Evolutionary conservation across 1,284 basidiomycete genomes (phyloP), one percentile per base, ranked within the genome.

Genomic region (Phaffia rhodozyma): DNA sequence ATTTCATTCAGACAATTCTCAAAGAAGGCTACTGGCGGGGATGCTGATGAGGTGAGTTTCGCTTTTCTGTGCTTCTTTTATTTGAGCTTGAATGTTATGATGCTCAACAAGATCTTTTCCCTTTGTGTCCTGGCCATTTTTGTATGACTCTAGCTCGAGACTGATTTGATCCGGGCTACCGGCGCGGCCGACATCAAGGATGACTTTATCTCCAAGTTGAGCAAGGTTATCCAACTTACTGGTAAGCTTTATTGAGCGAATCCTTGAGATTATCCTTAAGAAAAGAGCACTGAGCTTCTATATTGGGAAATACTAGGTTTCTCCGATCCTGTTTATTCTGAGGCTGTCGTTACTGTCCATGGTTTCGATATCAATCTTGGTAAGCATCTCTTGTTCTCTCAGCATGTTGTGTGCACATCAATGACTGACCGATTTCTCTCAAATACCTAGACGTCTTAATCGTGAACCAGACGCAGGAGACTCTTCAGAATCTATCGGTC

Each of bases 261-360:
- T 21, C 11, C n/a, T 18, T 6, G 16, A 43, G 27, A 58, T 53
- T 23, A 0, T 30, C 21, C 13, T 11, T 29, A 29, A 34, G 25
- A 56, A 6, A 48, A n/a, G 25, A 21, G 29, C 51, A 29, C 67
- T 38, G 59, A 68, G 5, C 58, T 49, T 66, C 32, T 23, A 60
- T 59, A 54, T 55, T 55, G 32, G 52, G 49, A 51, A 21, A 38
- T 21, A 56, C 11, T 67, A 87, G 91, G 93, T 38, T 98, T 98
- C 80, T 97, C 93, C 29, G 96, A 98, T 73, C 91, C 94, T 1
- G 91, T 98, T 66, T 98, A 98, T 71, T 93, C 94, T 5, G 96
- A 99, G 75, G 94, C 94, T 1, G 93, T 93, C 70, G 93, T 98
- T 71, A 96, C 94, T 75, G 91, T 98, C 73, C 91, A 97, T 70